These are phyloP conservation scores for Epichloe scottii DNA, from an alignment of 2,329 filamentous ascomycete species.

Conservation along the genomic window DNA sequence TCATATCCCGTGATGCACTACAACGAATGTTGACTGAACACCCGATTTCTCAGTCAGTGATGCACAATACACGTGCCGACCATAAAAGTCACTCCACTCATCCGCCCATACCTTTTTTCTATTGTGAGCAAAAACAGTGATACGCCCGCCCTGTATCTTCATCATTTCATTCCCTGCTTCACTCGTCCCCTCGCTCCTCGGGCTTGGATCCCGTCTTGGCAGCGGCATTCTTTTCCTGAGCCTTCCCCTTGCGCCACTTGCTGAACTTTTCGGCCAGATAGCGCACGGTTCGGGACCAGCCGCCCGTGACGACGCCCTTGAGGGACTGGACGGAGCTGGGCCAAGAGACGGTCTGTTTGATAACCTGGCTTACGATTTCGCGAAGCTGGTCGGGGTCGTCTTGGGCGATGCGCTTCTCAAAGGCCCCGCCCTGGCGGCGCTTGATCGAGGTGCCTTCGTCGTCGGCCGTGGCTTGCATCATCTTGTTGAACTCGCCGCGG, in stretches of 20 bases:
- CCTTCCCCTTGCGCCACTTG: conserved; percentile 43
- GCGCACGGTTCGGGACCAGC: conserved; percentile 52
- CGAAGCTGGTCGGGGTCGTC: conserved; percentile 56
- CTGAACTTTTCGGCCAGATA: conserved; percentile 74
- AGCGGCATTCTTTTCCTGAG: conserved; percentile 11
- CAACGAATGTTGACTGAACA: no score
- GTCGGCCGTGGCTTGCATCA: conserved; percentile 67
- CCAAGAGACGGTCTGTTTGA: conserved; percentile 84
- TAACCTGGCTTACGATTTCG: conserved; percentile 58
- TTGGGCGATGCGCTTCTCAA: conserved; percentile 72
- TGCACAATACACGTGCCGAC: no score
- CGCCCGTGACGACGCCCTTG: conserved; percentile 74
- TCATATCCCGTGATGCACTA: no score
- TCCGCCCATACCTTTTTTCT: no score
- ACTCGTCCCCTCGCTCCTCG: neutral
- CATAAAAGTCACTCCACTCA: no score
- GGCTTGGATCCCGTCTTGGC: conserved; percentile 6
- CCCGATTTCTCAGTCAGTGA: no score
- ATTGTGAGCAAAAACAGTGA: neutral
- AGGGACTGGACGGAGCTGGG: conserved; percentile 78
- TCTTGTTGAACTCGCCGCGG: conserved; percentile 66
- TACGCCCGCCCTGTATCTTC: no score
- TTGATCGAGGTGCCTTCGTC: conserved; percentile 53
- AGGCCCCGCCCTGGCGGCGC: conserved; percentile 65
- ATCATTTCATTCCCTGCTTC: neutral